These are phyloP conservation scores for Lagerstroemia speciosa DNA, from an alignment of 345 rosid species.

Conservation along the genomic window DNA sequence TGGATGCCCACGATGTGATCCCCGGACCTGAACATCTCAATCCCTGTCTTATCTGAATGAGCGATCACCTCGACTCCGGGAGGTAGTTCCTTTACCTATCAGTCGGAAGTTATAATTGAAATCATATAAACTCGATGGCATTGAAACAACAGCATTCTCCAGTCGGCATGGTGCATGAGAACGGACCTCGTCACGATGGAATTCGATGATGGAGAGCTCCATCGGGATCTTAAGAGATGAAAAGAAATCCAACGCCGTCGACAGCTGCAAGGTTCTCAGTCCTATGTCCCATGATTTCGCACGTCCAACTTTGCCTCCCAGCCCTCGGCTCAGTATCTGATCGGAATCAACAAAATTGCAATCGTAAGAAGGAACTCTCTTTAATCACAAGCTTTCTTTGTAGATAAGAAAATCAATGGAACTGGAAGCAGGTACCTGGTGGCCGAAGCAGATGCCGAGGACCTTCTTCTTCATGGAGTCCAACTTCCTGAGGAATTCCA, in stretches of 20 bases:
- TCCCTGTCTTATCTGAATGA: slow-evolving; percentile 37
- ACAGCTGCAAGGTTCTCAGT: slow-evolving; percentile 20
- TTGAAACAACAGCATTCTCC: no score
- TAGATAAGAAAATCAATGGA: neutral
- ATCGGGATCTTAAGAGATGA: slow-evolving; percentile 32
- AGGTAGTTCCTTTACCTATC: slow-evolving; percentile 32
- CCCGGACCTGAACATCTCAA: slow-evolving; percentile 55
- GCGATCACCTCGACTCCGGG: slow-evolving; percentile 42
- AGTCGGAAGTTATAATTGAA: neutral
- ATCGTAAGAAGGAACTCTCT: neutral
- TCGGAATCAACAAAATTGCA: neutral
- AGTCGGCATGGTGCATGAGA: no score
- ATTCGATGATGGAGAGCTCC: slow-evolving; percentile 36
- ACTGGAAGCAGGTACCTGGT: slow-evolving; percentile 32
- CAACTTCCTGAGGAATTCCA: slow-evolving; percentile 32
- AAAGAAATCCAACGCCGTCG: slow-evolving; percentile 27
- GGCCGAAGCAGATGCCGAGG: slow-evolving; percentile 69
- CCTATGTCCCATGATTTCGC: slow-evolving; percentile 10
- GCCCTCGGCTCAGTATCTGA: slow-evolving; percentile 49
- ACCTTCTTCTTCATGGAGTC: slow-evolving; percentile 40
- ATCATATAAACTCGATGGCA: no score
- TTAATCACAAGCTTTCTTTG: no score
- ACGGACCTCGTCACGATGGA: slow-evolving; percentile 59
- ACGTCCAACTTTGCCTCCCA: slow-evolving; percentile 52
- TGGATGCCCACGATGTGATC: slow-evolving; percentile 72